Base-by-base conservation (phyloP, 352 stramenopile species). In the Pythium utonaiense region DNA sequence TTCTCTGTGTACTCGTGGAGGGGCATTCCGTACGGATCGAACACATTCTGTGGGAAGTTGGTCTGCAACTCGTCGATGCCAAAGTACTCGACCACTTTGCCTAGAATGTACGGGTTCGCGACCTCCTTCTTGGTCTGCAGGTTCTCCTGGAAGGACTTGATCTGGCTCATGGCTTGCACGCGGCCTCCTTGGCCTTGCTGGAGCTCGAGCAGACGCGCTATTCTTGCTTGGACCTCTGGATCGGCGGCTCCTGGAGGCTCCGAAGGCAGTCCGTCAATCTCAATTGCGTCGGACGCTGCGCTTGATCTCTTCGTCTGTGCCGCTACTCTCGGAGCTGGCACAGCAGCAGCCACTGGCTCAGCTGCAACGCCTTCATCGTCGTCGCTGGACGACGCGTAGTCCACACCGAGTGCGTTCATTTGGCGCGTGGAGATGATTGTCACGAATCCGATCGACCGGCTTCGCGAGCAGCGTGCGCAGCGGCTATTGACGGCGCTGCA, bases 41-140 rank as follows among this genome's bases (percentile, higher is more conserved):
- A 95, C 17, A 90, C 65, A n/a, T 72, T 47, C 14, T 55, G 47
- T 17, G 67, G 30, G 44, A 93, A 92, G 57, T 94, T 91, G 36
- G 80, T 82, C 14, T 83, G 72, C 38, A 91, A 68, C 65, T 96
- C 80, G 54, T 96, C 78, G 59, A 96, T 96, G 33, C 63, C 74
- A 64, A 93, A 95, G 64, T 93, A 93, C 31, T 85, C 84, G 48
- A 95, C 84, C 52, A 95, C 79, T 50, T 93, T 93, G 36, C 91
- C 73, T 9, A 95, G 69, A 58, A 95, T 92, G 70, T 91, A 90
- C 27, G 86, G 86, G 69, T 95, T 95, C 50, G 75, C 74, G 44
- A 95, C 85, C 53, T 95, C 86, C 57, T 92, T 92, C 67, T 92
- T 90, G 53, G 71, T 78, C 62, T 83, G 79, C 44, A 94, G 64